Conservation (phyloP, 495 filamentous ascomycete species). For the Trichodelitschia bisporula region DNA sequence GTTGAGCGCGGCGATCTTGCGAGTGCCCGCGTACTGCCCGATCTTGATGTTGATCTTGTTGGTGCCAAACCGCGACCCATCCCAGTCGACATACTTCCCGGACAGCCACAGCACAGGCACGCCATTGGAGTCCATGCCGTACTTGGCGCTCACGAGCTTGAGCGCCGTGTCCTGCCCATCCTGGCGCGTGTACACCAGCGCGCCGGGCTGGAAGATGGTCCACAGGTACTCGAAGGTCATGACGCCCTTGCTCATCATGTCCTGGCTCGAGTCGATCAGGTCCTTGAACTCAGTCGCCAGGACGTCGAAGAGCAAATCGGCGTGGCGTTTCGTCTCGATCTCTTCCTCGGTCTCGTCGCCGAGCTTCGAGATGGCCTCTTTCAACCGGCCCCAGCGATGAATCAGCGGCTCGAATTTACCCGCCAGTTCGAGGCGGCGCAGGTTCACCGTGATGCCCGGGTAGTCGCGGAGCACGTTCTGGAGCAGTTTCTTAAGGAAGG, state of each 20-base stretch:
- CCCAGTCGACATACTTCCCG: constrained; percentile 28
- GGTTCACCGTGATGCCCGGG: constrained; percentile 33
- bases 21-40: constrained; percentile 27
- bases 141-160: constrained; percentile 13
- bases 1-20: constrained; percentile 26
- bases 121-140: constrained; percentile 12
- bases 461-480: constrained; percentile 33
- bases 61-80: constrained; percentile 33
- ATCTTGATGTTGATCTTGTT: constrained; percentile 20
- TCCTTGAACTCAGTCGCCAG: constrained; percentile 33
- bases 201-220: constrained; percentile 27
- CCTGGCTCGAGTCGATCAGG: constrained; percentile 28
- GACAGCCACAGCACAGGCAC: constrained; percentile 14
- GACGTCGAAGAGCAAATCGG: constrained; percentile 28
- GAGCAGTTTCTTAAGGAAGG: constrained; percentile 31
- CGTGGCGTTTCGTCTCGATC: constrained; percentile 25
- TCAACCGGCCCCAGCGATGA: constrained; percentile 36
- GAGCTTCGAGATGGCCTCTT: constrained; percentile 13
- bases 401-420: constrained; percentile 38
- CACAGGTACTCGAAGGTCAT: constrained; percentile 34
- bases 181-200: constrained; percentile 16
- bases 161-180: constrained; percentile 18
- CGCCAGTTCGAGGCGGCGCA: constrained; percentile 32
- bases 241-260: constrained; percentile 29
- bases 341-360: constrained; percentile 19